phyloP scores from a whole-genome alignment of 306 rosid species.

The Sesbania bispinosa region DNA sequence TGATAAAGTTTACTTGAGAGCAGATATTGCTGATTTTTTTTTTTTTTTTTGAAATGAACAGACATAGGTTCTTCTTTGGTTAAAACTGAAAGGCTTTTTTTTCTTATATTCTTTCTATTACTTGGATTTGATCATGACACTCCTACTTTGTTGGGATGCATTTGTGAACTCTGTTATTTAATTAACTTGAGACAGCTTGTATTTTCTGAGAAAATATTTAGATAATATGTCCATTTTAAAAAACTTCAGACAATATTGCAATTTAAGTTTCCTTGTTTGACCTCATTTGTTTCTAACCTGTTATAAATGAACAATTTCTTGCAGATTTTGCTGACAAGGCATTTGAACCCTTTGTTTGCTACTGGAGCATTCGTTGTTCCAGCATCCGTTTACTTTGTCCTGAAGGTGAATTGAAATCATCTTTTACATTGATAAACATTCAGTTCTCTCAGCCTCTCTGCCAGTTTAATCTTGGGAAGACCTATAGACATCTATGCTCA shows the following conservation, averaged over 20 bases:
- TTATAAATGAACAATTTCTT: conserved; percentile 31
- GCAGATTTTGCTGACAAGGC: conserved; percentile 77
- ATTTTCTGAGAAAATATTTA: neutral
- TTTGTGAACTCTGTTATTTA: neutral
- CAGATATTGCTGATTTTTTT: neutral
- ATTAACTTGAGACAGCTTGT: neutral
- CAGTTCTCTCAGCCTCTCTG: neutral
- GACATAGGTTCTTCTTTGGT: neutral
- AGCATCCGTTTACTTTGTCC: conserved; percentile 71
- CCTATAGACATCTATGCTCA: neutral
- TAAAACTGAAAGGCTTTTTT: neutral
- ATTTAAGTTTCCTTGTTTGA: conserved; percentile 5
- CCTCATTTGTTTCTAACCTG: conserved; percentile 6
- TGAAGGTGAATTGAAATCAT: conserved; percentile 58
- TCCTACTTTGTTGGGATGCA: conserved; percentile 1
- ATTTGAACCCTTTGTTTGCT: conserved; percentile 68
- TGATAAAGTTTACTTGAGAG: neutral
- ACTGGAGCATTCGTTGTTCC: conserved; percentile 90
- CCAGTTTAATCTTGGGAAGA: conserved; percentile 16
- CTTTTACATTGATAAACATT: conserved; percentile 15
- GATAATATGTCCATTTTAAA: neutral
- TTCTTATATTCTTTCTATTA: neutral
- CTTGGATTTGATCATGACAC: neutral
- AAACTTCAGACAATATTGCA: neutral
- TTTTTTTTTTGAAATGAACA: neutral